Evolutionary conservation across 2,329 filamentous ascomycete genomes (phyloP).

Genomic region (Cercospora zeae-maydis): DNA sequence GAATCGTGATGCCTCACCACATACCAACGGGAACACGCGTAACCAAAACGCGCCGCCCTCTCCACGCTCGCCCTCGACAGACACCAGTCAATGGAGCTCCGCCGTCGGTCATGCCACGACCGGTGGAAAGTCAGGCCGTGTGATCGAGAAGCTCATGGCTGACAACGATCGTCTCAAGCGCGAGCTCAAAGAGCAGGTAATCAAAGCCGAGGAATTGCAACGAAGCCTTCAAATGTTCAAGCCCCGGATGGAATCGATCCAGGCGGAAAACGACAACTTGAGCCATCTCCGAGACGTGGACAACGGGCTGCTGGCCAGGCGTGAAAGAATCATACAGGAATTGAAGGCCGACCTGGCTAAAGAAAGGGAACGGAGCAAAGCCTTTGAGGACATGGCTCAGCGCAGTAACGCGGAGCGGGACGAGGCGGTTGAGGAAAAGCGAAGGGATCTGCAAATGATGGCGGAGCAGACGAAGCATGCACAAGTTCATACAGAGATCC

Average conservation of each 20-base stretch:
- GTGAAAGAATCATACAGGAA: conserved; percentile 70
- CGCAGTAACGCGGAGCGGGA: conserved; percentile 63
- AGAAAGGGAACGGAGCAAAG: conserved; percentile 60
- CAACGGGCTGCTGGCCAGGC: conserved; percentile 65
- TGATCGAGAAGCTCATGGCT: conserved; percentile 76
- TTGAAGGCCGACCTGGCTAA: conserved; percentile 61
- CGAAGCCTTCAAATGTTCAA: conserved; percentile 64
- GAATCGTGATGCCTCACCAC: conserved; percentile 14
- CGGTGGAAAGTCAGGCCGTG: conserved; percentile 66
- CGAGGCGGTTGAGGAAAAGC: conserved; percentile 56
- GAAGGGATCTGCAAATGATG: conserved; percentile 59
- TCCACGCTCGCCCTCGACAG: conserved; percentile 15
- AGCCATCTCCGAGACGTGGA: conserved; percentile 68
- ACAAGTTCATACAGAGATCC: conserved; percentile 60
- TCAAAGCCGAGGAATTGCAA: conserved; percentile 64
- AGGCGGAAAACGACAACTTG: conserved; percentile 65
- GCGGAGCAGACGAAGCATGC: conserved; percentile 50
- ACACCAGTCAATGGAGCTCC: conserved; percentile 55
- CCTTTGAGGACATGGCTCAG: conserved; percentile 59
- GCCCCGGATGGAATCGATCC: conserved; percentile 66
- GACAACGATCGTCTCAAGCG: conserved; percentile 76
- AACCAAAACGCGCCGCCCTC: conserved; percentile 12
- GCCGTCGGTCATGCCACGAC: conserved; percentile 62
- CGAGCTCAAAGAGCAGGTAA: conserved; percentile 50
- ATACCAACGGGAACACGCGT: conserved; percentile 15